These are phyloP conservation scores for Yamadazyma philogaea DNA, from an alignment of 805 yeast genomes.

Conservation along the genomic window DNA sequence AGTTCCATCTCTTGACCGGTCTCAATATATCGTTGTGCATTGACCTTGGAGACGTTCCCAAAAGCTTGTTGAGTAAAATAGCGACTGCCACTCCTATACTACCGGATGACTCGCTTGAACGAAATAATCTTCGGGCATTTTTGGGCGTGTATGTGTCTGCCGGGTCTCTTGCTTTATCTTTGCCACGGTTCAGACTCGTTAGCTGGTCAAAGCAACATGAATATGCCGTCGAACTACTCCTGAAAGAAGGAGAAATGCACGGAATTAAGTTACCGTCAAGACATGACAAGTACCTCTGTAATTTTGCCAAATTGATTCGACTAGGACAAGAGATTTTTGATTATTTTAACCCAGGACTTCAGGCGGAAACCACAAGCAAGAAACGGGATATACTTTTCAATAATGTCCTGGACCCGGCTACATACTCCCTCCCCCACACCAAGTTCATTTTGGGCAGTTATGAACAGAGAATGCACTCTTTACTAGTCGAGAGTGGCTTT, in stretches of 20 bases:
- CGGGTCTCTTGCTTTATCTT: slow-evolving; percentile 49
- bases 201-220: slow-evolving; percentile 47
- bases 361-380: slow-evolving; percentile 12
- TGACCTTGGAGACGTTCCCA: slow-evolving; percentile 41
- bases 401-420: slow-evolving; percentile 14
- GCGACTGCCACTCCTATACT: slow-evolving; percentile 16
- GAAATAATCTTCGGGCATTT: slow-evolving; percentile 38
- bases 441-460: slow-evolving; percentile 33
- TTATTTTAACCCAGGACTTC: slow-evolving; percentile 30
- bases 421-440: slow-evolving; percentile 15
- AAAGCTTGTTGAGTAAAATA: slow-evolving; percentile 7
- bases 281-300: slow-evolving; percentile 42
- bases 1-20: slow-evolving; percentile 46
- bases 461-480: slow-evolving; percentile 38
- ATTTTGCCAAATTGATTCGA: slow-evolving; percentile 42
- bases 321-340: slow-evolving; percentile 50
- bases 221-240: slow-evolving; percentile 21
- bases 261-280: slow-evolving; percentile 20
- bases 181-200: slow-evolving; percentile 50
- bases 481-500: slow-evolving; percentile 41
- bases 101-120: slow-evolving; percentile 21
- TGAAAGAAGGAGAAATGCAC: slow-evolving; percentile 17
- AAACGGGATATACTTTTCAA: slow-evolving; percentile 13
- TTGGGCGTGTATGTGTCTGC: slow-evolving; percentile 50
- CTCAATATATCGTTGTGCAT: slow-evolving; percentile 45